Conservation (phyloP, 2,329 filamentous ascomycete genomes). For the Trichoderma koningiopsis region DNA sequence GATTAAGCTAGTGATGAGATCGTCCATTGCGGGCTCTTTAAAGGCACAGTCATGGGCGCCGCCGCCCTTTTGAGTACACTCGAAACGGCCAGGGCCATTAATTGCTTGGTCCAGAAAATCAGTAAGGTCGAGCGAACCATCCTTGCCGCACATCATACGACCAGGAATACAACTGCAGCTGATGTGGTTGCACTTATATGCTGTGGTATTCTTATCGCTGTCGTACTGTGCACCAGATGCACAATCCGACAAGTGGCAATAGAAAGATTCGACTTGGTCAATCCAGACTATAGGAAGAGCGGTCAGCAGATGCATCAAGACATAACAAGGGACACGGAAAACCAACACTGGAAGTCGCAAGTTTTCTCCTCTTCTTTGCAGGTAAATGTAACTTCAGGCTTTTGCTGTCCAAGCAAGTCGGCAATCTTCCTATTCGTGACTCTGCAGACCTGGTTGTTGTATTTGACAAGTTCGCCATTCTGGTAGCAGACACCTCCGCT, state of each 20-base stretch:
- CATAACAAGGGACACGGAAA: not conserved
- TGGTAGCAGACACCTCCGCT: conserved; percentile 89
- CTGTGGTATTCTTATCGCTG: conserved; percentile 74
- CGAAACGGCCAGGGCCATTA: conserved; percentile 83
- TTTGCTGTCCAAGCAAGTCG: conserved; percentile 78
- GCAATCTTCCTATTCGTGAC: conserved; percentile 96
- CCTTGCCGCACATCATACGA: conserved; percentile 90
- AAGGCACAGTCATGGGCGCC: conserved; percentile 72
- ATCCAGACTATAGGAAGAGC: conserved; percentile 73
- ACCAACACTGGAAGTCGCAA: conserved; percentile 92
- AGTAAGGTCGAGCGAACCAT: conserved; percentile 86
- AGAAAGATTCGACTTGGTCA: conserved; percentile 91
- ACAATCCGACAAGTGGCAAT: conserved; percentile 85
- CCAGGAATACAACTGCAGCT: conserved; percentile 85
- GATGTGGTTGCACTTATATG: conserved; percentile 82
- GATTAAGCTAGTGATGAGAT: conserved; percentile 84
- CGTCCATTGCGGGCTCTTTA: conserved; percentile 89
- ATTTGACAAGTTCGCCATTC: conserved; percentile 84
- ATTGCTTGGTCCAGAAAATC: conserved; percentile 85
- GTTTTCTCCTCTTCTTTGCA: conserved; percentile 74
- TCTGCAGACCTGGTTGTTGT: conserved; percentile 97
- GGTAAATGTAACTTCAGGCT: conserved; percentile 92
- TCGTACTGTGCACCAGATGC: conserved; percentile 69
- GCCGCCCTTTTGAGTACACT: conserved; percentile 68
- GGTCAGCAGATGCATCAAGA: conserved; percentile 22